Percentiles rank a stretch among this genome's conserved stretches.
Evolutionary conservation across 192 early-diverging fungal genomes (phyloP).

Genomic region (Backusella morwellensis): DNA sequence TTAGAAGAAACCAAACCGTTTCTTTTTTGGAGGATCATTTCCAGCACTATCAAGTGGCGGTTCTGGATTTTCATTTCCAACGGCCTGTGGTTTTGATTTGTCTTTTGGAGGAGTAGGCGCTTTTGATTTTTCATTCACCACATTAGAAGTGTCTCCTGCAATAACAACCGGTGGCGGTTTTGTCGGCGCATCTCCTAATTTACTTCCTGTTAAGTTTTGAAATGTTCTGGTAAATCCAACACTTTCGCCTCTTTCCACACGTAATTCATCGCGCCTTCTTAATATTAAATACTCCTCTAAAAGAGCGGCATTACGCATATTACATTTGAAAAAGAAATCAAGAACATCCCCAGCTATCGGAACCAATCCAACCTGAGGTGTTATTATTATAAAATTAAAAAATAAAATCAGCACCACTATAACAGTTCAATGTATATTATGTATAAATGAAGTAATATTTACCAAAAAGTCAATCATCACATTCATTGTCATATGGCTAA

Average conservation of each 20-base stretch:
- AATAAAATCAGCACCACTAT: not conserved
- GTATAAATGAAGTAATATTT: not conserved
- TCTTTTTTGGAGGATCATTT: not conserved
- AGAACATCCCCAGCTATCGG: slow-evolving; percentile 49
- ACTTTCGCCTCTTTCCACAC: slow-evolving; percentile 23
- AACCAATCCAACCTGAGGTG: slow-evolving; percentile 45
- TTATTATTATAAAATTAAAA: not conserved
- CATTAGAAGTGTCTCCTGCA: not conserved
- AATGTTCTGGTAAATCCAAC: not conserved
- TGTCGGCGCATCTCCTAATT: not conserved
- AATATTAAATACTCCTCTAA: slow-evolving; percentile 45
- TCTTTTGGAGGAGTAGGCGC: not conserved
- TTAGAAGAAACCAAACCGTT: not conserved
- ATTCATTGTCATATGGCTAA: slow-evolving; percentile 45
- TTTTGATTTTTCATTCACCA: not conserved
- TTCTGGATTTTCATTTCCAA: not conserved
- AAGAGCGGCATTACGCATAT: slow-evolving; percentile 47
- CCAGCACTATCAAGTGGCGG: not conserved
- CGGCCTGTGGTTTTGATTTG: not conserved
- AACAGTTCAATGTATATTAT: not conserved
- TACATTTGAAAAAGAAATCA: slow-evolving; percentile 52
- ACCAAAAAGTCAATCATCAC: slow-evolving; percentile 51
- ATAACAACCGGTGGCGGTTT: not conserved
- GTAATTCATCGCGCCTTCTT: slow-evolving; percentile 29
- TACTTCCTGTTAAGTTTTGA: not conserved